A percentile compares a stretch with the other conserved stretches of the same genome.
Evolutionary conservation across 148 eudicot species (phyloP).

Genomic region (Beta vulgaris): DNA sequence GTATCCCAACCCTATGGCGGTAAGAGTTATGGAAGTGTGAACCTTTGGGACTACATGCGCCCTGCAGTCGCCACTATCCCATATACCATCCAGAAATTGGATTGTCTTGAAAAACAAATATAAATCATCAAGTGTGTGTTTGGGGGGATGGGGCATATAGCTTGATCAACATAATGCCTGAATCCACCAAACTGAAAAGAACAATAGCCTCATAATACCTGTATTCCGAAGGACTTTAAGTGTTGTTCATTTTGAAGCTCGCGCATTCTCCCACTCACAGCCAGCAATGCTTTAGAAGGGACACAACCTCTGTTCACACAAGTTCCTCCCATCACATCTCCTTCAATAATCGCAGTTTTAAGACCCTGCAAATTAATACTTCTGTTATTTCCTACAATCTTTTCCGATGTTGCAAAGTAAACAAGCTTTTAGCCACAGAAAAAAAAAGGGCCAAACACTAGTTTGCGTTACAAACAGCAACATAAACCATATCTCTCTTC

Average conservation of each 20-base stretch:
- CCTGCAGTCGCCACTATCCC: background rate
- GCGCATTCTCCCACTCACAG: constrained; percentile 99
- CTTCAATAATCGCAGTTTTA: constrained; percentile 98
- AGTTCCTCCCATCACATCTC: constrained; percentile 99
- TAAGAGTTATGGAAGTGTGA: background rate
- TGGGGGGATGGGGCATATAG: no score
- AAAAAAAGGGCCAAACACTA: background rate
- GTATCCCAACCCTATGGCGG: background rate
- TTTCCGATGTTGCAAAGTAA: background rate
- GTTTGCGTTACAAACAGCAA: background rate
- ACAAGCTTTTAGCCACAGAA: background rate
- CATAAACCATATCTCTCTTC: background rate
- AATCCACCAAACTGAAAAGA: background rate
- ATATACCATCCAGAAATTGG: background rate
- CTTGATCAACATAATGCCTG: background rate
- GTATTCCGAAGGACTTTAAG: constrained; percentile 95
- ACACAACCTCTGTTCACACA: constrained; percentile 99
- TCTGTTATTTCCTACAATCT: background rate
- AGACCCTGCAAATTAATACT: constrained; percentile 59
- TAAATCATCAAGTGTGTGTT: no score
- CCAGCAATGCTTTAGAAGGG: constrained; percentile 97
- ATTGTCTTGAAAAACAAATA: no score
- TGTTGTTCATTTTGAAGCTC: constrained; percentile 98
- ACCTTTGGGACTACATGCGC: background rate
- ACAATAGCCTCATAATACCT: constrained; percentile 40